Conservation (phyloP, 1,284 basidiomycete species). For the Psilocybe mexicana region DNA sequence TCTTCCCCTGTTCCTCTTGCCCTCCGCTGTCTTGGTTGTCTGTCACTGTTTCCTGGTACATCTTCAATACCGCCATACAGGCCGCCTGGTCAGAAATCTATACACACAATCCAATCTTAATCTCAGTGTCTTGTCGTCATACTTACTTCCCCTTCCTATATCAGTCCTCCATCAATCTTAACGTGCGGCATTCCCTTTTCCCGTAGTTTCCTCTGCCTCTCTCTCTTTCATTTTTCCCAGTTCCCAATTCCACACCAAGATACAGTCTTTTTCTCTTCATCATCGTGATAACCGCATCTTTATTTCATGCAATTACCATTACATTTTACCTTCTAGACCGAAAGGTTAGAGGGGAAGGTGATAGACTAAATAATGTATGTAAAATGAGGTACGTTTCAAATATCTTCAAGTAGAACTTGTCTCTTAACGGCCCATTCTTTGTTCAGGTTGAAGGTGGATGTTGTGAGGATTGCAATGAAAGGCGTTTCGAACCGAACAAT, state of each 20-base stretch:
- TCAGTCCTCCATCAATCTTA: constrained; percentile 12
- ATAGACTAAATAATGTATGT: constrained; percentile 14
- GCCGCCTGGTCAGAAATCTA: constrained; percentile 23
- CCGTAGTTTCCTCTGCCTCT: not conserved
- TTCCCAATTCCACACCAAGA: not conserved
- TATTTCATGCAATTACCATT: constrained; percentile 12
- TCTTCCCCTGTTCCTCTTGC: constrained; percentile 3
- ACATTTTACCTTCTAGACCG: constrained; percentile 9
- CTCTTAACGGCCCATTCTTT: not conserved
- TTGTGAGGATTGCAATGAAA: constrained; percentile 4
- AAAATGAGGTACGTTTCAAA: constrained; percentile 12
- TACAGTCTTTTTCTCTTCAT: not conserved
- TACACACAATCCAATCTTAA: constrained; percentile 22
- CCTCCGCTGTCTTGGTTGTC: constrained; percentile 8
- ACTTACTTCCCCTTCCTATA: constrained; percentile 25
- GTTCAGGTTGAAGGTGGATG: constrained; percentile 3
- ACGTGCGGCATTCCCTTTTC: not conserved
- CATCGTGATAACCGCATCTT: not conserved
- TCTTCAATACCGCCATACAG: constrained; percentile 22
- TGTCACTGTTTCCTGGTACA: constrained; percentile 17
- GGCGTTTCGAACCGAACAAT: constrained; percentile 17
- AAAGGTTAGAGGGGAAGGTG: constrained; percentile 8
- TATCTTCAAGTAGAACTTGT: not conserved
- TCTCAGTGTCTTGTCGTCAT: constrained; percentile 18
- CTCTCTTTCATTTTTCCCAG: constrained; percentile 1